Evolutionary conservation across 2,329 filamentous ascomycete genomes (phyloP).

Genomic region (Ophiocordyceps robertsii): DNA sequence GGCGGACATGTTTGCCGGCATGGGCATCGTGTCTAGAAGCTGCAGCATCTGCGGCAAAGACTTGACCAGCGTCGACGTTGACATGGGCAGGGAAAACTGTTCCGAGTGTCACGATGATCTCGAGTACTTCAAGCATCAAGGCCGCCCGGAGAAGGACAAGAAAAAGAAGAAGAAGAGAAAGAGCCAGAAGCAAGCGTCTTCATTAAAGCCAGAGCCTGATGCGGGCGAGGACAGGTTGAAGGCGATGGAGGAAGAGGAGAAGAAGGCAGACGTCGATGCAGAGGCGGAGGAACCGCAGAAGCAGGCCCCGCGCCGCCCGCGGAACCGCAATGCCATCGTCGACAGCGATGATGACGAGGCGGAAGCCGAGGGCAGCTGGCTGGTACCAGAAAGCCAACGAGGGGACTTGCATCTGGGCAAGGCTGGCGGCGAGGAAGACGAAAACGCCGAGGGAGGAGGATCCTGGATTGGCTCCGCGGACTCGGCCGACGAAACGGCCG

Average conservation of each 20-base stretch:
- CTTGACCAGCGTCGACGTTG: conserved; percentile 36
- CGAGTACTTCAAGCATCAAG: conserved; percentile 41
- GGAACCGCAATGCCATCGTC: conserved; percentile 42
- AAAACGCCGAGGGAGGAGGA: conserved; percentile 76
- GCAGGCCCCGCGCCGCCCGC: conserved; percentile 18
- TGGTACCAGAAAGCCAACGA: conserved; percentile 57
- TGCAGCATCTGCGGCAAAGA: conserved; percentile 74
- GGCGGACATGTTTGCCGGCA: conserved; percentile 72
- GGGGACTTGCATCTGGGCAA: conserved; percentile 50
- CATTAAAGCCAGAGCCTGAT: conserved; percentile 3
- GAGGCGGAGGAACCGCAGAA: conserved; percentile 9
- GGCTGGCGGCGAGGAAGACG: conserved; percentile 74
- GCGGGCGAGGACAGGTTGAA: conserved; percentile 6
- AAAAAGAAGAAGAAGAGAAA: conserved; percentile 25
- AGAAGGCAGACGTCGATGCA: conserved; percentile 3
- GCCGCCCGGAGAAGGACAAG: conserved; percentile 24
- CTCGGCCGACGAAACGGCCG: conserved; percentile 41
- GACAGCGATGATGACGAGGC: conserved; percentile 60
- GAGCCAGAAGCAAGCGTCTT: conserved; percentile 12
- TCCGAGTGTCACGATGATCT: conserved; percentile 64
- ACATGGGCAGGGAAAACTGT: conserved; percentile 41
- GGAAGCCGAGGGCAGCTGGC: conserved; percentile 64
- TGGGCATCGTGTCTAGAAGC: conserved; percentile 63
- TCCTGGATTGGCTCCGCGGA: conserved; percentile 65
- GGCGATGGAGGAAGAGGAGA: conserved; percentile 5